Evolutionary conservation across 495 filamentous ascomycete species (phyloP).

Genomic region (Aspergillus heteromorphus): DNA sequence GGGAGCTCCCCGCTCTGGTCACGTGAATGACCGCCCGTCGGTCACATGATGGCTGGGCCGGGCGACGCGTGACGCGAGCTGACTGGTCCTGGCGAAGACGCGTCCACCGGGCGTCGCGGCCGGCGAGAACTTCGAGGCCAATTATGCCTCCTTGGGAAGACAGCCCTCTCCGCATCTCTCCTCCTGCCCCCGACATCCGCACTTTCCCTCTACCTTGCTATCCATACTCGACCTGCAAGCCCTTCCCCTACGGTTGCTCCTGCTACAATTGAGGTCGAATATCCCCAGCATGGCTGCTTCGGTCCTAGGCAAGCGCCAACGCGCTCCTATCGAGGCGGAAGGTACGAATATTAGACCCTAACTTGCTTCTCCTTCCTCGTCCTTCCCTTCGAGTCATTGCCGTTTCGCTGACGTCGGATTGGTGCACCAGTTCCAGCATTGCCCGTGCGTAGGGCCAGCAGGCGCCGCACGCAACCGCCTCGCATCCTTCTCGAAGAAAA

Average conservation of each 20-base stretch:
- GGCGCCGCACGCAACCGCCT: constrained; percentile 50
- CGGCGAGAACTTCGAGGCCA: constrained; percentile 4
- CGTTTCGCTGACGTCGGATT: constrained; percentile 15
- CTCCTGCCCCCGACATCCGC: not conserved
- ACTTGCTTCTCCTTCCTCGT: not conserved
- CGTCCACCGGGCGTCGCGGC: constrained; percentile 1
- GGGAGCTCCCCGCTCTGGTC: not conserved
- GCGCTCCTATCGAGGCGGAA: constrained; percentile 39
- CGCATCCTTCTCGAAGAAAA: constrained; percentile 25
- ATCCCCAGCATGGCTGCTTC: constrained; percentile 52
- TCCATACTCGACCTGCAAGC: constrained; percentile 1
- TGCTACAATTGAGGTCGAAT: constrained; percentile 6
- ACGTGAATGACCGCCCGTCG: not conserved
- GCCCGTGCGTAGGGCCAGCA: constrained; percentile 52
- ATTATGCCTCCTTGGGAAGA: constrained; percentile 27
- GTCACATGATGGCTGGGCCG: no score
- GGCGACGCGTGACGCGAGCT: constrained; percentile 1
- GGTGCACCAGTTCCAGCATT: constrained; percentile 28
- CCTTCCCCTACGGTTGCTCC: constrained; percentile 13
- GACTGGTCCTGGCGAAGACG: no score
- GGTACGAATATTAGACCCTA: constrained; percentile 44
- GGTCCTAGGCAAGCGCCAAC: constrained; percentile 71
- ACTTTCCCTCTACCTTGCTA: not conserved
- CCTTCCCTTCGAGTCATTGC: not conserved
- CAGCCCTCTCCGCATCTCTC: not conserved